Conservation (phyloP, 345 rosid species). For the Salix arbutifolia region DNA sequence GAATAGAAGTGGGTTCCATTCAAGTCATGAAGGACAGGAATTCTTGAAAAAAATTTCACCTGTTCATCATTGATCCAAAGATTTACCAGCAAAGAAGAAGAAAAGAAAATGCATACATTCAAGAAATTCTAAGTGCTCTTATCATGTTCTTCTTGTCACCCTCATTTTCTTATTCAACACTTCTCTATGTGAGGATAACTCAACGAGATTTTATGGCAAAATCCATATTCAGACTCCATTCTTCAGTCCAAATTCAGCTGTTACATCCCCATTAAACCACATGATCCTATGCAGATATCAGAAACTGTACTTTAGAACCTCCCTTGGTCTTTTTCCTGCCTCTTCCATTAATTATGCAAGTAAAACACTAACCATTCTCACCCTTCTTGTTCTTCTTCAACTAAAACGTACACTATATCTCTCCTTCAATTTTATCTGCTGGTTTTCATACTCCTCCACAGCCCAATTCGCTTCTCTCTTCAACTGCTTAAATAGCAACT, state of each 20-base stretch:
- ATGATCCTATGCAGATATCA: constrained; percentile 48
- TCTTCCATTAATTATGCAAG: constrained; percentile 45
- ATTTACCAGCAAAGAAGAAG: not conserved
- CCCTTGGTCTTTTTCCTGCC: constrained; percentile 40
- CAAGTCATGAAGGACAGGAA: not conserved
- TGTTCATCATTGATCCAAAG: not conserved
- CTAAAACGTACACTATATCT: constrained; percentile 3
- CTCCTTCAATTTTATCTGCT: constrained; percentile 36
- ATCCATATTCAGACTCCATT: constrained; percentile 21
- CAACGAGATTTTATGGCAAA: constrained; percentile 33
- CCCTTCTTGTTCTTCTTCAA: constrained; percentile 33
- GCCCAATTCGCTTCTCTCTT: constrained; percentile 38
- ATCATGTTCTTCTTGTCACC: constrained; percentile 5
- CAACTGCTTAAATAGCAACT: constrained; percentile 31
- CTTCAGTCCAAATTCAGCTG: constrained; percentile 18
- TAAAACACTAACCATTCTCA: constrained; percentile 37
- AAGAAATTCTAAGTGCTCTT: constrained; percentile 21
- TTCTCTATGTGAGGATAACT: constrained; percentile 15
- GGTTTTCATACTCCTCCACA: constrained; percentile 38
- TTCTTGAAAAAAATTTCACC: not conserved
- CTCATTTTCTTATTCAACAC: constrained; percentile 16
- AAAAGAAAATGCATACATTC: constrained; percentile 25
- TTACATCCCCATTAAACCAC: constrained; percentile 15
- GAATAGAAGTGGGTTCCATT: constrained; percentile 8
- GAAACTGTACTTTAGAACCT: constrained; percentile 46